Percentiles rank a stretch among this genome's conserved stretches.
phyloP scores from a whole-genome alignment of 495 filamentous ascomycete genomes.

The Aspergillus conjunctus region DNA sequence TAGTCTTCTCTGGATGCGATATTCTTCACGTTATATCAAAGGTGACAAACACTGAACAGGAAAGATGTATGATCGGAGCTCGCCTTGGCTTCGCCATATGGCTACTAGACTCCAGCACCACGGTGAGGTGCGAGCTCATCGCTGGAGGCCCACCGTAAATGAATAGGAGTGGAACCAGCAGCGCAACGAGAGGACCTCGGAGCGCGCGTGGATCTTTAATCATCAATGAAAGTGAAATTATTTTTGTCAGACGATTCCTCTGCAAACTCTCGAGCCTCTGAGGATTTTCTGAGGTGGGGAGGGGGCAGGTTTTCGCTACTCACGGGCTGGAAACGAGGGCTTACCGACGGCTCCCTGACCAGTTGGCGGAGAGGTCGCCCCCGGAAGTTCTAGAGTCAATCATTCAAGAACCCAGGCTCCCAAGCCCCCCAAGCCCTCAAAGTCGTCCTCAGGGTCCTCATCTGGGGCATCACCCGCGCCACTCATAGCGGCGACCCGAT shows the following conservation, averaged over 20 bases:
- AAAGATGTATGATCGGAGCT: not conserved
- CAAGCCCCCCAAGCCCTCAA: not conserved
- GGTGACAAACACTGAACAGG: not conserved
- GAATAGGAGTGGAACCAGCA: not conserved
- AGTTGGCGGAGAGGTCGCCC: conserved; percentile 2
- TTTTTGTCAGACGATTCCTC: conserved; percentile 8
- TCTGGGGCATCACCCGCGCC: conserved; percentile 26
- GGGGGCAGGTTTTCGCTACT: not conserved
- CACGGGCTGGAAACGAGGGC: not conserved
- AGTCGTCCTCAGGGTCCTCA: conserved; percentile 13
- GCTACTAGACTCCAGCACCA: conserved; percentile 4
- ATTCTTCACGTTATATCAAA: not conserved
- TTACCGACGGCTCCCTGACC: not conserved
- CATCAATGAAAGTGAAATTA: not conserved
- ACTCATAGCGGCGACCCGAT: conserved; percentile 21
- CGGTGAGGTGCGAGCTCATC: conserved; percentile 3
- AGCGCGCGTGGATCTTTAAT: not conserved
- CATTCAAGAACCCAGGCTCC: conserved; percentile 1
- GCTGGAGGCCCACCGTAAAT: not conserved
- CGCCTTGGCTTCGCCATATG: not conserved
- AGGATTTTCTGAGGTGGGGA: conserved; percentile 1
- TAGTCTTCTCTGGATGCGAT: not conserved
- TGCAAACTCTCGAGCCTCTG: conserved; percentile 3
- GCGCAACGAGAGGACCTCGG: not conserved
- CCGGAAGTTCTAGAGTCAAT: not conserved